Base-by-base conservation (phyloP, 495 filamentous ascomycete species). In the Echria macrotheca region DNA sequence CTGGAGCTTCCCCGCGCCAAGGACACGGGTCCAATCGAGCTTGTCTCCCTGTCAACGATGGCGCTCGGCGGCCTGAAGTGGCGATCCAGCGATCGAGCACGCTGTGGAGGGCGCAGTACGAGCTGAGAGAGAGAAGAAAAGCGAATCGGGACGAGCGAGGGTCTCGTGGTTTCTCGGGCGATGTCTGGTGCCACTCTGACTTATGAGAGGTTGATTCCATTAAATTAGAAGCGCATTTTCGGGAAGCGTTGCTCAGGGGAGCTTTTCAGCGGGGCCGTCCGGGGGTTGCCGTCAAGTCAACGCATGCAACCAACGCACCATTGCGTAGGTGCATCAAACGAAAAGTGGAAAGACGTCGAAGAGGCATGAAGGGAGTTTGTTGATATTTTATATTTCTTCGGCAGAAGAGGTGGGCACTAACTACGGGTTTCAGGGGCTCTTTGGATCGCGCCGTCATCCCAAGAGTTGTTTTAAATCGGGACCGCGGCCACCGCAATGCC, bases 191-290 rank as follows among this genome's bases (percentile, higher is more conserved):
- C 50, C 58, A 58, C 58, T 47, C 48, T 53, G 50, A 54, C 54
- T 53, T 52, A 36, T 28, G 54, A 52, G 42, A 45, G 51, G 28
- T 59, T 57, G 50, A 46, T 48, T 48, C 32, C 5, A 43, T 57
- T 58, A 53, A 64, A 64, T 64, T 59, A 59, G 41, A 42, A 55
- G 44, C 45, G 47, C 49, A 52, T 55, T 61, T 52, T 35, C 26
- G 58, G 61, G 44, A 59, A 49, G 58, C 54, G 19, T 45, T 42
- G 38, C 47, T 25, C 43, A 42, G 55, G 50, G 55, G 60, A 59
- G 47, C 44, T 53, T 36, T 22, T 10, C 23, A 47, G n/a, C 11
- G 21, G 19, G 44, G 19, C 15, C 25, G 15, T 31, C 24, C 25
- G 41, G 41, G 23, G 23, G 14, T 10, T 43, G 23, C 22, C 11